Base-by-base conservation (phyloP, 1,139 yeast genomes). In the Suhomyces taliae region DNA sequence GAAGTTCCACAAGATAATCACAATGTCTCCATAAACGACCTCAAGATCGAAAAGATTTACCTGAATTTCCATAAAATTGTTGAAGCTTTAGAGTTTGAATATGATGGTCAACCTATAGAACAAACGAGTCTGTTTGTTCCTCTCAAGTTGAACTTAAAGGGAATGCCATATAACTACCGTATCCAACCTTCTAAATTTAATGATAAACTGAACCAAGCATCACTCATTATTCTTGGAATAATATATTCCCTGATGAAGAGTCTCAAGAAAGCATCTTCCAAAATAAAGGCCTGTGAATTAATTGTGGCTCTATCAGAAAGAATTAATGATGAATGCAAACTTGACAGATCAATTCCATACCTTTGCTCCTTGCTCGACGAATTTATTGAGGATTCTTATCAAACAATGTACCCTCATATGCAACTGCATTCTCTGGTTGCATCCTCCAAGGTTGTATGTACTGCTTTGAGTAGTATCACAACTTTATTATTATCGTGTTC, bases 341-440 rank as follows among this genome's bases (percentile, higher is more conserved):
- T 93, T 40, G 98, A 93, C 62, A 70, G 97, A 40, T 83, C 93
- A 32, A 63, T 93, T 24, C 98, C 99, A 0, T 89, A 85, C 59
- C 66, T 93, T 33, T 78, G 88, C 34, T 62, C 64, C n/a, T 51
- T 74, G 12, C 46, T 75, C 24, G 79, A 75, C 43, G 79, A 74
- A 39, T 69, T 60, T 44, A 46, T 51, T 4, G 60, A 55, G 37
- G 45, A 34, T 7, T 34, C 41, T 6, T 43, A 31, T 24, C 52
- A 36, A 35, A 36, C 36, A 31, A n/a, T 12, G 15, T 9, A 29
- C 11, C 12, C 32, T n/a, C 34, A 43, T 19, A 35, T 24, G 8
- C 37, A 39, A 8, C 40, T 32, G 7, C 47, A 39, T 29, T 15
- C 24, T 2, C 7, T 7, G 26, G 44, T 41, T n/a, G 45, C 52